Evolutionary conservation across 176 grass and related monocot genomes (phyloP).

Genomic region (sorghum (Sorghum bicolor)): DNA sequence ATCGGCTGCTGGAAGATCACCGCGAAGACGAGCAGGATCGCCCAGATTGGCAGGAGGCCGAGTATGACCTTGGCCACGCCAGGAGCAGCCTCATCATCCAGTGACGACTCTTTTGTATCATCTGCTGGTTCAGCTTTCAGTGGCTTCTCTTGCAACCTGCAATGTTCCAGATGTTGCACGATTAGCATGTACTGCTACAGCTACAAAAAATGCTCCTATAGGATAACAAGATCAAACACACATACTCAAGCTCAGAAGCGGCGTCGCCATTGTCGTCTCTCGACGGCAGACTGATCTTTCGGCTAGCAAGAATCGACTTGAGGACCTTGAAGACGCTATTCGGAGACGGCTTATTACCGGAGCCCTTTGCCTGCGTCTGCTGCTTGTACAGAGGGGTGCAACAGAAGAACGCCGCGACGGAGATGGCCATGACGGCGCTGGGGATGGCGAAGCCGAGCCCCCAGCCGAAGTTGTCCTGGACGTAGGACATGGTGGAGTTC

Average conservation of each 20-base stretch:
- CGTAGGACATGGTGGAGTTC: conserved; percentile 75
- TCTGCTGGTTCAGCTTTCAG: conserved; percentile 24
- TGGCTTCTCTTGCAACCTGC: conserved; percentile 65
- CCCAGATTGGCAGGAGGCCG: conserved; percentile 74
- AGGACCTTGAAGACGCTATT: conserved; percentile 39
- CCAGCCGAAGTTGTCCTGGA: conserved; percentile 85
- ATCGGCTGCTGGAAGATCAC: conserved; percentile 91
- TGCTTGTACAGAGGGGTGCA: conserved; percentile 57
- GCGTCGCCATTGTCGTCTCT: conserved; percentile 27
- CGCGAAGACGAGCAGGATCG: conserved; percentile 70
- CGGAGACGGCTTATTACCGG: neutral
- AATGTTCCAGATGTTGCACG: neutral
- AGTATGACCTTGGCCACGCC: conserved; percentile 48
- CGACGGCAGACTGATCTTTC: conserved; percentile 34
- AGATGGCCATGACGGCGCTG: conserved; percentile 54
- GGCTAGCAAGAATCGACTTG: conserved; percentile 22
- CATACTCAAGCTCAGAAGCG: conserved; percentile 62
- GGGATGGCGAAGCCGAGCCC: conserved; percentile 83
- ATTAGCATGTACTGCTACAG: neutral
- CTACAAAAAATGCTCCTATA: neutral
- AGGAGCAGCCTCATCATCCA: conserved; percentile 27
- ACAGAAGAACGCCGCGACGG: conserved; percentile 58
- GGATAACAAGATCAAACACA: neutral
- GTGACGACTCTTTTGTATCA: neutral
- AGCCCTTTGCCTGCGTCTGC: conserved; percentile 22